Base-by-base conservation (phyloP, 2,329 filamentous ascomycete species). In the Stagonosporopsis chrysanthemi region DNA sequence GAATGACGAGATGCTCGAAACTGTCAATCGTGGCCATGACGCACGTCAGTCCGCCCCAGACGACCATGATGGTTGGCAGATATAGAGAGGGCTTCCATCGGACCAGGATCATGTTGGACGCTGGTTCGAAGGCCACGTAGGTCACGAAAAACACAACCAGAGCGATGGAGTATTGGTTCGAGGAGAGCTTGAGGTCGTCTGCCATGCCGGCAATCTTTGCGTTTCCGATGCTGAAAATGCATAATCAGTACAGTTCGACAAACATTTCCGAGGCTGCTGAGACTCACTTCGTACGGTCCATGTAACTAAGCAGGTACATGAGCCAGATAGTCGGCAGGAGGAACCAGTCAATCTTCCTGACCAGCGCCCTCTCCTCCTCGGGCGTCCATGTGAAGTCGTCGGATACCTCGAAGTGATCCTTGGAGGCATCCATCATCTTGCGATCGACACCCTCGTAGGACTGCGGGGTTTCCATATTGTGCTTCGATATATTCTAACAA, bases 91-190 rank as follows among this genome's bases (percentile, higher is more conserved):
- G 83, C 40, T 77, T 76, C 17, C 79, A 78, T 35, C 77, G 77
- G 33, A 79, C 77, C 24, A 86, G 75, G n/a, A 84, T 73, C 67
- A 85, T 80, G 69, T 84, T 85, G 51, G 79, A 82, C 0, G 83
- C 83, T 1, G 83, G 77, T 64, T 85, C 82, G 60, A 82, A 84
- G 14, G 82, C 63, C 36, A 86, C 79, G 64, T 86, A 84, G 46
- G 68, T 72, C 6, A 73, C 76, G 64, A 84, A 85, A 74, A 85
- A 86, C 6, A 86, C 80, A 1, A 84, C 78, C 17, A 86, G 67
- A 2, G 79, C 72, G 58, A 82, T 78, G 1, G 78, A 80, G 66
- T 85, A 86, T 63, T 84, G 70, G 56, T 77, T 75, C 4, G 81
- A 81, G n/a, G 71, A 73, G 45, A 83, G 77, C 0, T 69, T 55